Conservation (phyloP, 176 grass and related monocot species). For the Puya raimondii region DNA sequence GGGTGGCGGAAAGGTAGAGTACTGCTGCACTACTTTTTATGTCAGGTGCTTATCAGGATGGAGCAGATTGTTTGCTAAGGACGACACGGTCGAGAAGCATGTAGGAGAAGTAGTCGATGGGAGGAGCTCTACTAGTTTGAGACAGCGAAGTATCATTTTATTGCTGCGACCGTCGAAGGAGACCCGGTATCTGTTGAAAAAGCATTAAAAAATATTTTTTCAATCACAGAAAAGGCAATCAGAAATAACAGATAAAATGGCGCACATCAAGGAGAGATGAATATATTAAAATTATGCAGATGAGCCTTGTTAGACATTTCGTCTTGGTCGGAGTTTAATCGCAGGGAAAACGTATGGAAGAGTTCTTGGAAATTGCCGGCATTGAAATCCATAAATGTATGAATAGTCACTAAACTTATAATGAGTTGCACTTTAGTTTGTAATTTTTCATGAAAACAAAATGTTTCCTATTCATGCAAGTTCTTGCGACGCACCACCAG, state of each 20-base stretch:
- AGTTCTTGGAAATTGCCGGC: too few relatives aligned
- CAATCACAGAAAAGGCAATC: background rate
- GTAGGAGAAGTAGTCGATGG: too few relatives aligned
- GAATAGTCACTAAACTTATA: constrained; percentile 1
- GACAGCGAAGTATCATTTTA: background rate
- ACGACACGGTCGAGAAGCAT: too few relatives aligned
- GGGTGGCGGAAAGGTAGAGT: too few relatives aligned
- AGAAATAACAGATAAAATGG: constrained; percentile 6
- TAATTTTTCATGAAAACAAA: constrained; percentile 18
- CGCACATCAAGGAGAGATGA: background rate
- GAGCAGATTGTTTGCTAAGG: too few relatives aligned
- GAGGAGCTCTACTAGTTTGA: too few relatives aligned
- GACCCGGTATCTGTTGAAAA: constrained; percentile 32
- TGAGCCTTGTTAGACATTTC: constrained; percentile 17
- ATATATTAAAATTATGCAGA: constrained; percentile 11
- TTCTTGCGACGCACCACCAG: constrained; percentile 8
- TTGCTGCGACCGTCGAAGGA: constrained; percentile 29
- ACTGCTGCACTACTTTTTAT: too few relatives aligned
- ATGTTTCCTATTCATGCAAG: constrained; percentile 13
- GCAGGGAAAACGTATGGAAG: too few relatives aligned
- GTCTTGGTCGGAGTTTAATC: background rate
- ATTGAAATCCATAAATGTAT: too few relatives aligned
- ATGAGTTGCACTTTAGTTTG: constrained; percentile 20
- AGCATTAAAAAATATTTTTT: background rate
- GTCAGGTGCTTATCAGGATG: too few relatives aligned